Evolutionary conservation across 2,329 filamentous ascomycete genomes (phyloP).

Genomic region (Penicillium sp.): DNA sequence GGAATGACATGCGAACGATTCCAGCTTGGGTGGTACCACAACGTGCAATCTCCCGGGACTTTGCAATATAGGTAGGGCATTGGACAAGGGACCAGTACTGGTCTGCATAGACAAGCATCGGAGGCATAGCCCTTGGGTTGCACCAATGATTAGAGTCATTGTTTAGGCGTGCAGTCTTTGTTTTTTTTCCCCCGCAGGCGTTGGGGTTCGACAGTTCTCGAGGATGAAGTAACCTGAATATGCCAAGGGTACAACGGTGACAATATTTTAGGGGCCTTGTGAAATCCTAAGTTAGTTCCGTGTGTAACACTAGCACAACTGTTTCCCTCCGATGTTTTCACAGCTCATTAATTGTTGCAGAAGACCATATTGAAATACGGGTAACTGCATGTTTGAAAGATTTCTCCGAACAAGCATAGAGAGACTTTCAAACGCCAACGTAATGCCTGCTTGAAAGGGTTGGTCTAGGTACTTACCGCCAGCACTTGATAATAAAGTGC

Average conservation of each 20-base stretch:
- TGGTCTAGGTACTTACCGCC: neutral
- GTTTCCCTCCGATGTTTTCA: conserved; percentile 1
- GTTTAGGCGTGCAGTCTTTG: neutral
- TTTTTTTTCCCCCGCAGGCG: too few species aligned
- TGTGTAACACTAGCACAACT: neutral
- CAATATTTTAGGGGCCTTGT: neutral
- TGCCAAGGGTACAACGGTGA: neutral
- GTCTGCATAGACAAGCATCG: neutral
- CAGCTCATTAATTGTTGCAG: neutral
- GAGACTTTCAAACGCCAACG: neutral
- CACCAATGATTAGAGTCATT: neutral
- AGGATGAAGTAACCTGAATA: neutral
- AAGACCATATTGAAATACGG: conserved; percentile 1
- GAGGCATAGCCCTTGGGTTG: neutral
- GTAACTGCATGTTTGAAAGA: conserved; percentile 1
- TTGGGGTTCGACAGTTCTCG: neutral
- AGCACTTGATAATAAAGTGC: neutral
- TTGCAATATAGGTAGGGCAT: neutral
- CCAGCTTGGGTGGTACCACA: neutral
- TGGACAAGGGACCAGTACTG: neutral
- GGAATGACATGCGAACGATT: conserved; percentile 1
- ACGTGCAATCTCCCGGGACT: neutral
- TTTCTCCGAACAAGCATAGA: neutral
- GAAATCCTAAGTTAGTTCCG: neutral
- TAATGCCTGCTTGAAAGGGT: neutral